A percentile compares a stretch with the other conserved stretches of the same genome.
These are phyloP conservation scores for Trifolium fragiferum DNA, from an alignment of 306 rosid genomes.

Conservation along the genomic window DNA sequence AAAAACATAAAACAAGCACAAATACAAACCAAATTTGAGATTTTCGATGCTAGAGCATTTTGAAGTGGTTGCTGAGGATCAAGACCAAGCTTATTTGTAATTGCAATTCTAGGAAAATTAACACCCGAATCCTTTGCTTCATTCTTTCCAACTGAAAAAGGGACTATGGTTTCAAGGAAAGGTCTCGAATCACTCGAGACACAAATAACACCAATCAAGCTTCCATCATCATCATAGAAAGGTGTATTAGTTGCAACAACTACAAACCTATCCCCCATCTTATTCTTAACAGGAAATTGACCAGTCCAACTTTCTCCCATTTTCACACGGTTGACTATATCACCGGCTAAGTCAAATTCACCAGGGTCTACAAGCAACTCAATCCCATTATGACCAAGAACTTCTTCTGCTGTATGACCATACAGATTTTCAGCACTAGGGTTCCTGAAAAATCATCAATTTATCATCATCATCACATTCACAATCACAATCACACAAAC, in stretches of 20 bases:
- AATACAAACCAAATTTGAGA: constrained; percentile 79
- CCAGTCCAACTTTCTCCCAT: constrained; percentile 93
- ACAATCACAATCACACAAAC: constrained; percentile 12
- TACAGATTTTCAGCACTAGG: constrained; percentile 79
- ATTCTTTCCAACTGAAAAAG: constrained; percentile 43
- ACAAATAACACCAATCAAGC: constrained; percentile 75
- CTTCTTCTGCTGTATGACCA: constrained; percentile 84
- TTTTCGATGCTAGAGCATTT: constrained; percentile 72
- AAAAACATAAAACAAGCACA: constrained; percentile 33
- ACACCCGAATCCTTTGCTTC: constrained; percentile 53
- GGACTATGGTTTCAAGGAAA: constrained; percentile 57
- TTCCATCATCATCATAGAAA: constrained; percentile 80
- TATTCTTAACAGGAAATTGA: constrained; percentile 79
- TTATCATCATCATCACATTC: constrained; percentile 2
- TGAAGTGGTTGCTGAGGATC: constrained; percentile 94
- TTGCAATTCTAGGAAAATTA: constrained; percentile 46
- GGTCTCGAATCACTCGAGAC: constrained; percentile 73
- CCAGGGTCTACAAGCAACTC: constrained; percentile 68
- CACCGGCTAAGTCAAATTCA: constrained; percentile 57
- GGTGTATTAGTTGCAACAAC: constrained; percentile 70
- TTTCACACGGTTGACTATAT: constrained; percentile 58
- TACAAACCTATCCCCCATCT: constrained; percentile 69
- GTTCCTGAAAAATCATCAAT: constrained; percentile 68
- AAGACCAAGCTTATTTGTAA: constrained; percentile 75
- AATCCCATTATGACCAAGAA: constrained; percentile 69